Conservation (phyloP, 2,329 filamentous ascomycete species). For the Epichloe uncinata region DNA sequence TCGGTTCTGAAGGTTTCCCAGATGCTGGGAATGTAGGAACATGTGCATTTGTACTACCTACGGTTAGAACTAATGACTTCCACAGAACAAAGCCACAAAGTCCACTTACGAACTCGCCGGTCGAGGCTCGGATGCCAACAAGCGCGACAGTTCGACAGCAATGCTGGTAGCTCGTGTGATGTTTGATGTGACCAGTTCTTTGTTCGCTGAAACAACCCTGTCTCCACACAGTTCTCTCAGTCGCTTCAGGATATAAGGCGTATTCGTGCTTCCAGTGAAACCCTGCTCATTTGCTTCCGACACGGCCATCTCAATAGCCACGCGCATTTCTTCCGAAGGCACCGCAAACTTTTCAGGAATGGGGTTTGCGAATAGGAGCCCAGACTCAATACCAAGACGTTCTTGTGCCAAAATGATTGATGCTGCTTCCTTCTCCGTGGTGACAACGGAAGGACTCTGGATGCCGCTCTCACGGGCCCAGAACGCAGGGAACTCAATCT, state of each 20-base stretch:
- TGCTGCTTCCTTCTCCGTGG: constrained; percentile 69
- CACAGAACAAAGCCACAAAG: constrained; percentile 8
- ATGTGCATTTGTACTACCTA: constrained; percentile 19
- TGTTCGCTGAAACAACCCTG: constrained; percentile 61
- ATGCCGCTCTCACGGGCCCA: constrained; percentile 80
- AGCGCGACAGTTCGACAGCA: constrained; percentile 36
- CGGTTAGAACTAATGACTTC: constrained; percentile 19
- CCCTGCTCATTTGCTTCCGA: constrained; percentile 50
- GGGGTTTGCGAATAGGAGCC: constrained; percentile 80
- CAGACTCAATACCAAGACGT: constrained; percentile 57
- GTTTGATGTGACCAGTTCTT: constrained; percentile 42
- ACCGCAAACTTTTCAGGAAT: constrained; percentile 61
- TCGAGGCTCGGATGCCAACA: constrained; percentile 22
- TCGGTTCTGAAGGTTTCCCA: not conserved
- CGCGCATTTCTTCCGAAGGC: constrained; percentile 55
- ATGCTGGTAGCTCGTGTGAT: constrained; percentile 41
- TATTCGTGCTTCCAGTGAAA: constrained; percentile 62
- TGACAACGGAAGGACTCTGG: constrained; percentile 62
- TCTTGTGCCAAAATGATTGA: constrained; percentile 77
- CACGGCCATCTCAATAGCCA: constrained; percentile 54
- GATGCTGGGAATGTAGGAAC: not conserved
- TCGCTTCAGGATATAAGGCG: constrained; percentile 66
- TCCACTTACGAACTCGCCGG: constrained; percentile 25
- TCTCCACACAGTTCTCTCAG: constrained; percentile 67
- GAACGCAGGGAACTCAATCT: constrained; percentile 82